Percentiles rank a stretch among this genome's conserved stretches.
phyloP scores from a whole-genome alignment of 2,329 filamentous ascomycete species.

The Ophiostoma quercus region DNA sequence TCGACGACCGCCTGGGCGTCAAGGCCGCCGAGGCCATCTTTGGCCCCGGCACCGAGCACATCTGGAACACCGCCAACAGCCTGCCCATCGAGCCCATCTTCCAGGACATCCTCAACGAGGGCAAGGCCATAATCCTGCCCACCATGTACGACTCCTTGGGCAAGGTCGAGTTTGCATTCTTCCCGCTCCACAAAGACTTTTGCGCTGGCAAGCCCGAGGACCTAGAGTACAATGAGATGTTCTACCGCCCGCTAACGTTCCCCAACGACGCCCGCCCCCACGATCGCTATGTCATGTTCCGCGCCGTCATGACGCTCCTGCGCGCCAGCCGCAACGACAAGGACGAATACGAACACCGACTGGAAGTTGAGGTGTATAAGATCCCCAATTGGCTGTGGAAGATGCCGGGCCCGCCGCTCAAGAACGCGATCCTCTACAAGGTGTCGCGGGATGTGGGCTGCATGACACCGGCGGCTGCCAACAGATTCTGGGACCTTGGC shows the following conservation, averaged over 20 bases:
- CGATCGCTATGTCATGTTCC: too few relatives aligned
- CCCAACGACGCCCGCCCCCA: too few relatives aligned
- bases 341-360: too few relatives aligned
- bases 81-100: background rate
- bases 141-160: background rate
- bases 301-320: too few relatives aligned
- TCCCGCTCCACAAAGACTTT: background rate
- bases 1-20: background rate
- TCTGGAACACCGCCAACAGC: background rate
- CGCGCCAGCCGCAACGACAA: too few relatives aligned
- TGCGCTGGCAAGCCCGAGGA: background rate
- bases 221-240: background rate
- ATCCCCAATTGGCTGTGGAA: too few relatives aligned
- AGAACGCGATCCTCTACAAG: too few relatives aligned
- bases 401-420: too few relatives aligned
- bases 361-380: too few relatives aligned
- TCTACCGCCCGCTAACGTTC: background rate
- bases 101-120: background rate
- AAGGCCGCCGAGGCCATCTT: conserved; percentile 7
- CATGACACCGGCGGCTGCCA: too few relatives aligned
- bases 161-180: background rate
- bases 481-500: too few relatives aligned
- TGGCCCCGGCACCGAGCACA: background rate
- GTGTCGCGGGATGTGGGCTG: too few relatives aligned
- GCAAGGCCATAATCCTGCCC: background rate